Evolutionary conservation across 2,329 filamentous ascomycete species (phyloP).

Genomic region (Cordyceps cicadae): DNA sequence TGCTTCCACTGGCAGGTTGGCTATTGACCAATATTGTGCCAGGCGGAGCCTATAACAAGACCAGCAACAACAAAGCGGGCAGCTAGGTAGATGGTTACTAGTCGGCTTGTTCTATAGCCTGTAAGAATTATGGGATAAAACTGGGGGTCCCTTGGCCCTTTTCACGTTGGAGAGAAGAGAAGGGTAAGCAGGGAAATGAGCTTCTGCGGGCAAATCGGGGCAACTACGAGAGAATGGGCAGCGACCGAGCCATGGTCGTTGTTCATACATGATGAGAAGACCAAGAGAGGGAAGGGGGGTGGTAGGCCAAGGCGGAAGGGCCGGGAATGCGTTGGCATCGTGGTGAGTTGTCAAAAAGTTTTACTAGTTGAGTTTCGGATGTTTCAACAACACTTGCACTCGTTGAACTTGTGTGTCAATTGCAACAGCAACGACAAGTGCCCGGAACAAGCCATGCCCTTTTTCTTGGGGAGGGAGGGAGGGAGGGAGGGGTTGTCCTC

Average conservation of each 20-base stretch:
- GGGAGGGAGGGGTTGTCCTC: no score
- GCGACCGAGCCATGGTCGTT: no score
- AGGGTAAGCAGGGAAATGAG: conserved; percentile 6
- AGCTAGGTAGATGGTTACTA: neutral
- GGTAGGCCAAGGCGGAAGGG: neutral
- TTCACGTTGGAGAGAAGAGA: neutral
- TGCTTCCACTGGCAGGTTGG: no score
- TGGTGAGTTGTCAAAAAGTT: neutral
- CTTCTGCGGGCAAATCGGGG: neutral
- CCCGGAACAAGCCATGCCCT: neutral
- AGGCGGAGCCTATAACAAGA: neutral
- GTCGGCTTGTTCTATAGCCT: neutral
- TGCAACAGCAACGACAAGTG: neutral
- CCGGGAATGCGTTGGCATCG: neutral
- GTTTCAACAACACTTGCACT: neutral
- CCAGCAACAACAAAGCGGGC: neutral
- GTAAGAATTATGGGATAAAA: neutral
- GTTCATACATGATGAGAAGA: no score
- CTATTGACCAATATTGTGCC: neutral
- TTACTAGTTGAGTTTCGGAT: neutral
- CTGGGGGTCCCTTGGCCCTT: neutral
- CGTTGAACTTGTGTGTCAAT: neutral
- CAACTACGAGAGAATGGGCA: no score
- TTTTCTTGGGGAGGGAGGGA: no score
- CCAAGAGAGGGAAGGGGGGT: no score